Conservation (phyloP, 2,329 filamentous ascomycete genomes). For the Neoarthrinium moseri region DNA sequence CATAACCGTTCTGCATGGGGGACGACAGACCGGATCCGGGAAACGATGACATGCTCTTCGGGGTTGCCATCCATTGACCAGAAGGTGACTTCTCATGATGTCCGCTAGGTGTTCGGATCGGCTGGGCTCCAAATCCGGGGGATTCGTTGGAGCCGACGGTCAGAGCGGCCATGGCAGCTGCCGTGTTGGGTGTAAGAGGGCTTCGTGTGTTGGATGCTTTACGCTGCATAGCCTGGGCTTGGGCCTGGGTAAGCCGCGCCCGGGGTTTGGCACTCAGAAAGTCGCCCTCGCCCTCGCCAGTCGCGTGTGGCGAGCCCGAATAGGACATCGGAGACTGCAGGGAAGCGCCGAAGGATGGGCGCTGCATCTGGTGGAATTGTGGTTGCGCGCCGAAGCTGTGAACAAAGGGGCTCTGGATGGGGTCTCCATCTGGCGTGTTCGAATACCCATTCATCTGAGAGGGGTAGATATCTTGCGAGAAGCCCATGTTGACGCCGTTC, state of each 20-base stretch:
- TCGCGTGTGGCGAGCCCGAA: slow-evolving; percentile 47
- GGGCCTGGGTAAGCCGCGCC: slow-evolving; percentile 45
- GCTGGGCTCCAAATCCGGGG: slow-evolving; percentile 71
- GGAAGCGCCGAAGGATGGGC: slow-evolving; percentile 54
- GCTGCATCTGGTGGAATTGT: slow-evolving; percentile 71
- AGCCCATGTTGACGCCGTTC: slow-evolving; percentile 56
- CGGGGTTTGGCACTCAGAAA: slow-evolving; percentile 60
- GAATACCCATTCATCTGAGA: slow-evolving; percentile 79
- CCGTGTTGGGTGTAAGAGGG: slow-evolving; percentile 86
- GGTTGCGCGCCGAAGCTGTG: slow-evolving; percentile 70
- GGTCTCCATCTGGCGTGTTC: slow-evolving; percentile 86
- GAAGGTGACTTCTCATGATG: slow-evolving; percentile 80
- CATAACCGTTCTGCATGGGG: slow-evolving; percentile 66
- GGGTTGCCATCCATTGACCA: slow-evolving; percentile 88
- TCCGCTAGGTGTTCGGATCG: slow-evolving; percentile 68
- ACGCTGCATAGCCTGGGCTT: slow-evolving; percentile 60
- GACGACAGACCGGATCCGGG: slow-evolving; percentile 88
- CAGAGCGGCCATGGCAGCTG: slow-evolving; percentile 65
- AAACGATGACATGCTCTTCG: slow-evolving; percentile 80
- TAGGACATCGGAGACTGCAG: slow-evolving; percentile 52
- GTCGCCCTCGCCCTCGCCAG: slow-evolving; percentile 45
- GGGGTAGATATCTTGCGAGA: slow-evolving; percentile 55
- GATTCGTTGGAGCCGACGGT: slow-evolving; percentile 68
- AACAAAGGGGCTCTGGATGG: slow-evolving; percentile 87
- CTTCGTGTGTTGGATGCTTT: slow-evolving; percentile 74